A percentile compares a stretch with the other conserved stretches of the same genome.
phyloP scores from a whole-genome alignment of 139 green algal species.

The Gonium pectorale region DNA sequence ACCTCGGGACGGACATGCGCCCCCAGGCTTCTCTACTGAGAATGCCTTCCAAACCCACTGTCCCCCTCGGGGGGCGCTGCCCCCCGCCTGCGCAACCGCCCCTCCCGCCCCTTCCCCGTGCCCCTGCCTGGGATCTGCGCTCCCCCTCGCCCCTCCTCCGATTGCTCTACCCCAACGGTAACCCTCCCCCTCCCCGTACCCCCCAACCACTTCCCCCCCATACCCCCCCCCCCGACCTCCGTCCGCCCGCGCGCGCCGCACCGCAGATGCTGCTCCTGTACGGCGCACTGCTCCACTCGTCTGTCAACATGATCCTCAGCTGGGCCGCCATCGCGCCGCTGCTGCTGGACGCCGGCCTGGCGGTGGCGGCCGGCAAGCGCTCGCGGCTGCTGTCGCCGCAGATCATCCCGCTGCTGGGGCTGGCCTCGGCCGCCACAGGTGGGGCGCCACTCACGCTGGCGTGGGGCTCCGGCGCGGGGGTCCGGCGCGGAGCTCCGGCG shows the following conservation, averaged over 20 bases:
- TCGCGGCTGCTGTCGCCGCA: slow-evolving; percentile 16
- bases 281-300: slow-evolving; percentile 42
- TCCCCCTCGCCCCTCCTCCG: background rate
- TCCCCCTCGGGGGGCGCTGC: too few species aligned
- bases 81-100: too few species aligned
- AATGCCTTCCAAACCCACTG: too few species aligned
- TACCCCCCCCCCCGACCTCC: background rate
- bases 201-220: background rate
- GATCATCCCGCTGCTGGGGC: slow-evolving; percentile 28
- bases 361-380: background rate
- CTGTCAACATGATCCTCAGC: slow-evolving; percentile 12
- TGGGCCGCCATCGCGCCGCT: slow-evolving; percentile 13
- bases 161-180: background rate
- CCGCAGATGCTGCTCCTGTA: slow-evolving; percentile 38
- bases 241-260: background rate
- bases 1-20: too few species aligned
- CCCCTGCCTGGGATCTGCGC: too few species aligned
- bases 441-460: too few species aligned
- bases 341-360: background rate
- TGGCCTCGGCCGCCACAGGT: slow-evolving; percentile 1
- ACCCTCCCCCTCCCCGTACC: background rate
- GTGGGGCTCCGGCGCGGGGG: too few species aligned
- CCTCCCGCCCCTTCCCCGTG: too few species aligned
- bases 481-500: too few species aligned
- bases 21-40: too few species aligned